A percentile compares a stretch with the other conserved stretches of the same genome.
phyloP scores from a whole-genome alignment of 2,329 filamentous ascomycete genomes.

The Aspergillus sp. region DNA sequence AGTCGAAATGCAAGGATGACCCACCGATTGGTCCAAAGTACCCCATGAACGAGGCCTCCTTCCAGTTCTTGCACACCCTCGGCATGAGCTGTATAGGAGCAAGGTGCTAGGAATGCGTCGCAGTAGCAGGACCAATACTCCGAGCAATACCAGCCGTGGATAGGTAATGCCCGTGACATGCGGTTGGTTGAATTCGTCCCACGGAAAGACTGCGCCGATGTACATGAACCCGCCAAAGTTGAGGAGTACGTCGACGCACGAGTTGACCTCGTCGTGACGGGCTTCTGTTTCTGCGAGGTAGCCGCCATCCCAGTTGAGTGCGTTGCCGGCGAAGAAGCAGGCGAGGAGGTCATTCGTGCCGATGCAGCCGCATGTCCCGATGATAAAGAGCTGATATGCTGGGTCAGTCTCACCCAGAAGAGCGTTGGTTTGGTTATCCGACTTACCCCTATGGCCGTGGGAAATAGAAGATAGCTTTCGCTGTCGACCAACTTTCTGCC shows the following conservation, averaged over 20 bases:
- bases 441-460: constrained; percentile 41
- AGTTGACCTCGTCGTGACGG: constrained; percentile 54
- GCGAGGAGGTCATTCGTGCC: constrained; percentile 53
- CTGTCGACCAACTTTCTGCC: constrained; percentile 46
- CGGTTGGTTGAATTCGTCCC: constrained; percentile 46
- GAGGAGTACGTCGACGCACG: constrained; percentile 48
- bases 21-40: constrained; percentile 41
- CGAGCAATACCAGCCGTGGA: constrained; percentile 42
- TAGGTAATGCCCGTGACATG: constrained; percentile 45
- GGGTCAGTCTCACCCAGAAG: background rate
- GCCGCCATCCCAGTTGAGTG: constrained; percentile 54
- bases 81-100: constrained; percentile 48
- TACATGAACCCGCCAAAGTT: constrained; percentile 56
- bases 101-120: constrained; percentile 50
- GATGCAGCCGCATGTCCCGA: constrained; percentile 49
- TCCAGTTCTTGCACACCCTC: constrained; percentile 42
- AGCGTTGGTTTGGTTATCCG: background rate
- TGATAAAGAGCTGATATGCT: constrained; percentile 42
- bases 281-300: constrained; percentile 48
- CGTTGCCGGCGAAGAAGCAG: constrained; percentile 51
- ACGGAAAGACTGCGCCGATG: constrained; percentile 48
- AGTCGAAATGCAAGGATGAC: background rate
- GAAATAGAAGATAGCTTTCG: constrained; percentile 46
- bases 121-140: constrained; percentile 45
- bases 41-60: constrained; percentile 53